Base-by-base conservation (phyloP, 176 grass and related monocot genomes). In the Oryza officinalis region DNA sequence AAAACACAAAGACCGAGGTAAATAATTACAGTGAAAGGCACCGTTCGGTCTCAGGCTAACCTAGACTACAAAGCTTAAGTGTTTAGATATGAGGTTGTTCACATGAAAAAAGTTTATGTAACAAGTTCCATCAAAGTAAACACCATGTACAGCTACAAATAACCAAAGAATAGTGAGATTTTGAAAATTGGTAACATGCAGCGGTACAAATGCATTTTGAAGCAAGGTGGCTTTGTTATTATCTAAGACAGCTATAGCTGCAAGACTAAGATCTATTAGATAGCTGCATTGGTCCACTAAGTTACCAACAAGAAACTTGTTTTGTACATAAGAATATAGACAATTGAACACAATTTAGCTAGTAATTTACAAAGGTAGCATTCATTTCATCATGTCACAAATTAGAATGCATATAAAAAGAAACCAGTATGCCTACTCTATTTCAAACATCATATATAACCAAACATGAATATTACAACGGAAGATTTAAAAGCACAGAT, bases 21-120 rank as follows among this genome's bases (percentile, higher is more conserved):
- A 18, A 67, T n/a, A 27, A 80, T 66, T 37, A 88, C 18, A 8
- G 60, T 54, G 25, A 72, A 87, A 83, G 10, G 27, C 10, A 23
- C 33, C 13, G 23, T 20, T 47, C 31, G 73, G 40, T 72, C 35
- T 65, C 14, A 76, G 31, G 63, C 17, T 63, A 82, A 52, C 49
- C 40, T 65, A 64, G 45, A 86, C 9, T 12, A 17, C 4, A 37
- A 27, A 45, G 32, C 6, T 70, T 44, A 25, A 71, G 75, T 65
- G 31, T 60, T 77, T 61, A 18, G 71, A 49, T 43, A 30, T n/a
- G 66, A 25, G 68, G 33, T 32, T 17, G 35, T 76, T 81, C 22
- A 50, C 63, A 67, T 5, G 2, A 47, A n/a, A 59, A 67, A 74
- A 59, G 72, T 74, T 37, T 11, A 32, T 74, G 27, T 26, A 26